Conservation (phyloP, 2,329 filamentous ascomycete genomes). For the Berkeleyomyces basicola region DNA sequence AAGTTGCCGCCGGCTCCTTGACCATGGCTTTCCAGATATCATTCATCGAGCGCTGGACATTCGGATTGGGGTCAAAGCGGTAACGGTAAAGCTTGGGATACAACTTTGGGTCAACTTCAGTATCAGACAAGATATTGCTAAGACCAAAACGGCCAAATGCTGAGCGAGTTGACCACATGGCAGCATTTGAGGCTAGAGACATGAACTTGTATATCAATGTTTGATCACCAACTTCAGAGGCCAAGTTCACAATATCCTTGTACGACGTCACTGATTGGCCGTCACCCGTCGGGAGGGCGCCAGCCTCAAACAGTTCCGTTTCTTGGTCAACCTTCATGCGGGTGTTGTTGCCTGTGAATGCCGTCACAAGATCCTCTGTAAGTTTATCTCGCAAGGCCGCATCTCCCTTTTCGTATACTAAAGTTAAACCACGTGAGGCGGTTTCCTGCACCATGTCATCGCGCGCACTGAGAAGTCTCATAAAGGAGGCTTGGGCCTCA, state of each 20-base stretch:
- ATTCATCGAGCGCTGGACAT: conserved; percentile 89
- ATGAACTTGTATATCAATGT: conserved; percentile 97
- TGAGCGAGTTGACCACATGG: conserved; percentile 92
- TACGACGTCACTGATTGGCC: conserved; percentile 85
- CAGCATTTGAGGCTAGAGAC: conserved; percentile 88
- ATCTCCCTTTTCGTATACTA: conserved; percentile 89
- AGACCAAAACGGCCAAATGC: conserved; percentile 90
- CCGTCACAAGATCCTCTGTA: conserved; percentile 72
- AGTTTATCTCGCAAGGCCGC: conserved; percentile 63
- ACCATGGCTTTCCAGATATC: conserved; percentile 96
- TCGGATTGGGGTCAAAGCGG: conserved; percentile 83
- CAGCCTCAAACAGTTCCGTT: conserved; percentile 85
- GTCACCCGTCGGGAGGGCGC: conserved; percentile 76
- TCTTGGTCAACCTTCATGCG: conserved; percentile 74
- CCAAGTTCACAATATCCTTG: conserved; percentile 91
- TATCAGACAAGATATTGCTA: conserved; percentile 80
- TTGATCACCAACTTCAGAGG: conserved; percentile 92
- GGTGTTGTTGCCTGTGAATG: conserved; percentile 64
- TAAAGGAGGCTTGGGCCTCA: conserved; percentile 73
- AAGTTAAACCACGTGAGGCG: conserved; percentile 72
- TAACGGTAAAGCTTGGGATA: conserved; percentile 93
- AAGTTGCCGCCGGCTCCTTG: conserved; percentile 61
- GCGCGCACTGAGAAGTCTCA: conserved; percentile 67
- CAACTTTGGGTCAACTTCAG: conserved; percentile 75
- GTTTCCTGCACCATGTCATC: conserved; percentile 95